Evolutionary conservation across 2,329 filamentous ascomycete species (phyloP).

Genomic region (Diaporthe velutina): DNA sequence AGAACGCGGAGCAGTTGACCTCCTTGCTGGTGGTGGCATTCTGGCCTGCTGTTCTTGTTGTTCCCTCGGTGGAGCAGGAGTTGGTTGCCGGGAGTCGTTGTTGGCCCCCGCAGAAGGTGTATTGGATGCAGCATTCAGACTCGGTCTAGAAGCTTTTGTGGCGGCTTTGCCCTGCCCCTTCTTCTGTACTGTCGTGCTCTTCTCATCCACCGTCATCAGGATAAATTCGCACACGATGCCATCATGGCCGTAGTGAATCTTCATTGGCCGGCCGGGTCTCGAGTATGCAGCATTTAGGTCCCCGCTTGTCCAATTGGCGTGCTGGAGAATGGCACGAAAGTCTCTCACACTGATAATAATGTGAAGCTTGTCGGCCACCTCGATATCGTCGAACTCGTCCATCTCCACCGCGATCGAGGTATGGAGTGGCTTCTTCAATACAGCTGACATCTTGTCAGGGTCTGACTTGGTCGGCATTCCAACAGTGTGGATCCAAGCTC

Average conservation of each 20-base stretch:
- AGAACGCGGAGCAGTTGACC: conserved; percentile 50
- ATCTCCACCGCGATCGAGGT: conserved; percentile 84
- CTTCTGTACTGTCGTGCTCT: conserved; percentile 61
- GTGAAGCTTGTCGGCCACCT: conserved; percentile 80
- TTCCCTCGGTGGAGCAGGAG: conserved; percentile 38
- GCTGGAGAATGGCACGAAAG: conserved; percentile 82
- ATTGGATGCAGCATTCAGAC: conserved; percentile 62
- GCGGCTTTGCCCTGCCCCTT: conserved; percentile 57
- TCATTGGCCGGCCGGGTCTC: conserved; percentile 77
- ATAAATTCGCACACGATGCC: conserved; percentile 82
- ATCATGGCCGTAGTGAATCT: conserved; percentile 77
- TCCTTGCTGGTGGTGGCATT: conserved; percentile 44
- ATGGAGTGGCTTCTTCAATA: conserved; percentile 83
- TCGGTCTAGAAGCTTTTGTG: conserved; percentile 56
- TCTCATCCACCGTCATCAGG: conserved; percentile 84
- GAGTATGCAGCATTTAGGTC: conserved; percentile 79
- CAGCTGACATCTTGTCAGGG: conserved; percentile 61
- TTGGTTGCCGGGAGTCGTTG: conserved; percentile 46
- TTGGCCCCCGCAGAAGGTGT: conserved; percentile 49
- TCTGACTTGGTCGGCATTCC: conserved; percentile 24
- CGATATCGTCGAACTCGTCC: conserved; percentile 81
- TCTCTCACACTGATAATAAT: conserved; percentile 87
- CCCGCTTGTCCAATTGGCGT: conserved; percentile 78
- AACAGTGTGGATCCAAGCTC: conserved; percentile 22
- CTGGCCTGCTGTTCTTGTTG: conserved; percentile 22